Percentiles rank a stretch among this genome's conserved stretches.
Conservation (phyloP, 2,329 filamentous ascomycete species). For the Aspergillus tanneri region DNA sequence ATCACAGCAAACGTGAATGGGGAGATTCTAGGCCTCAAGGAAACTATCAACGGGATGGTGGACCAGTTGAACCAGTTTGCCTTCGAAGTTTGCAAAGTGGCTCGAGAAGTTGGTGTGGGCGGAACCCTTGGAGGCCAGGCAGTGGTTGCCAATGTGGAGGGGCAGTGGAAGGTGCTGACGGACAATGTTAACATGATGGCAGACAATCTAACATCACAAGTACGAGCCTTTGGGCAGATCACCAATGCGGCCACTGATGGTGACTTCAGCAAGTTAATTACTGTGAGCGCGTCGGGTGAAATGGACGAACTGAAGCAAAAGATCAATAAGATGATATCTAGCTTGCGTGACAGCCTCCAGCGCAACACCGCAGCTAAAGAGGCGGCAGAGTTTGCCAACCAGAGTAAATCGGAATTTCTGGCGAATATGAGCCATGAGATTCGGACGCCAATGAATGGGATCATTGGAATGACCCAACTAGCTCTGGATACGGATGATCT, state of each 20-base stretch:
- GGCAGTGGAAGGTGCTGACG: conserved; percentile 66
- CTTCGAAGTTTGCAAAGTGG: conserved; percentile 65
- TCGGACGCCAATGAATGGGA: conserved; percentile 94
- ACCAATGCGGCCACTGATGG: conserved; percentile 97
- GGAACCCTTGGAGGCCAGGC: conserved; percentile 63
- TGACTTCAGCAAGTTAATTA: conserved; percentile 95
- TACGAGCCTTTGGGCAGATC: conserved; percentile 95
- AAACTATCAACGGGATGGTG: conserved; percentile 74
- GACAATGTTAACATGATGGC: conserved; percentile 72
- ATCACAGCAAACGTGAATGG: conserved; percentile 91
- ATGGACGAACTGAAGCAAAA: conserved; percentile 99
- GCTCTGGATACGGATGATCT: conserved; percentile 93
- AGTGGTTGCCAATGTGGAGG: conserved; percentile 64
- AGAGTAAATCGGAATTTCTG: conserved; percentile 96
- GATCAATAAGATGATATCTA: conserved; percentile 99
- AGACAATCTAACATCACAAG: conserved; percentile 85
- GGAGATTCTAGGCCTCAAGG: conserved; percentile 92
- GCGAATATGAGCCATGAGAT: conserved; percentile 99
- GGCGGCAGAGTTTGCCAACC: conserved; percentile 92
- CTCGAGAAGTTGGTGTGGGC: conserved; percentile 63
- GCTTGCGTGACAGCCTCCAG: conserved; percentile 91
- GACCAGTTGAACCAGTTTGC: conserved; percentile 63
- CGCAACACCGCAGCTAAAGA: conserved; percentile 94
- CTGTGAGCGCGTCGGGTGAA: conserved; percentile 96
- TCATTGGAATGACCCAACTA: conserved; percentile 96